These are phyloP conservation scores for Aspergillus sp. DNA, from an alignment of 2,329 filamentous ascomycete genomes.

Conservation along the genomic window DNA sequence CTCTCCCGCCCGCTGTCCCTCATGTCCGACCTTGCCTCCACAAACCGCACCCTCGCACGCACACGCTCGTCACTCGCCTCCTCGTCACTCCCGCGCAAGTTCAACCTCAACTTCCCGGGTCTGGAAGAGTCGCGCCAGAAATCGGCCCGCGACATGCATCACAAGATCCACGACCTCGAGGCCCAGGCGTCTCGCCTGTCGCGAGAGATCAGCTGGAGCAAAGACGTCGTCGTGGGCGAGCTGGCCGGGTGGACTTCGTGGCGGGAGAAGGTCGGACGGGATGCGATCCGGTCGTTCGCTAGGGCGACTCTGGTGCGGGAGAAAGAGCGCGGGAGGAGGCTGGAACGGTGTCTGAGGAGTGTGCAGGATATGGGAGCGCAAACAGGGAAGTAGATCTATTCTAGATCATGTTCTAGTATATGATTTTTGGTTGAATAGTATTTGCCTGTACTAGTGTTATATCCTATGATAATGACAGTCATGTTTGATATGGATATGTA, in stretches of 20 bases:
- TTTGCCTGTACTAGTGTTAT: constrained; percentile 1
- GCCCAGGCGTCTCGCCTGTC: constrained; percentile 65
- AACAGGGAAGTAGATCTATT: constrained; percentile 8
- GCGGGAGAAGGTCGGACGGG: constrained; percentile 66
- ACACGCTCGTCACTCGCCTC: constrained; percentile 66
- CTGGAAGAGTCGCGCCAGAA: constrained; percentile 80
- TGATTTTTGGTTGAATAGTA: constrained; percentile 3
- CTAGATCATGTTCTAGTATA: constrained; percentile 2
- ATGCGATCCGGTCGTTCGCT: constrained; percentile 67
- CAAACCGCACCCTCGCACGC: constrained; percentile 68
- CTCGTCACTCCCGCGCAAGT: constrained; percentile 38
- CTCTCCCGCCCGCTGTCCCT: constrained; percentile 70
- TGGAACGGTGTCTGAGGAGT: constrained; percentile 67
- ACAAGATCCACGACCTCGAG: constrained; percentile 61
- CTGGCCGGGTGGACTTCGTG: constrained; percentile 90
- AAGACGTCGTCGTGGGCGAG: constrained; percentile 85
- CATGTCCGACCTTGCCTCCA: constrained; percentile 63
- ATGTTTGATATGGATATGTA: too few relatives aligned
- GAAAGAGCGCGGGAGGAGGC: constrained; percentile 65
- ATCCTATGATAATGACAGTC: too few relatives aligned
- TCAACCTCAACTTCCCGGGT: constrained; percentile 38
- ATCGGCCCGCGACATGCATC: constrained; percentile 73
- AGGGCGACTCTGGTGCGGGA: constrained; percentile 71
- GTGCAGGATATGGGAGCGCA: constrained; percentile 29
- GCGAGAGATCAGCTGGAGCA: constrained; percentile 78